Evolutionary conservation across 2,329 filamentous ascomycete species (phyloP).

Genomic region (Dichotomopilus funicola): DNA sequence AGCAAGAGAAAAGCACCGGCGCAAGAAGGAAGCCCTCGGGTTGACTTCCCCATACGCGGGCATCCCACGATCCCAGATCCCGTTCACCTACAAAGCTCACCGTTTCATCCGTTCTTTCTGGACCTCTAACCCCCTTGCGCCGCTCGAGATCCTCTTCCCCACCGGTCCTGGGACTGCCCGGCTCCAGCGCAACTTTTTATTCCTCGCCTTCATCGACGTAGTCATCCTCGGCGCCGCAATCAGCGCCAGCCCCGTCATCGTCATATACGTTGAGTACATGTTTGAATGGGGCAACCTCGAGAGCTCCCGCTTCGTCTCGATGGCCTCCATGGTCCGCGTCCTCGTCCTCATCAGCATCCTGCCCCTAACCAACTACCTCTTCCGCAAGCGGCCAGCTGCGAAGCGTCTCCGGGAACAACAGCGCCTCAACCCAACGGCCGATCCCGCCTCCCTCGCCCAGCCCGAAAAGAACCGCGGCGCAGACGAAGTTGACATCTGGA

Average conservation of each 20-base stretch:
- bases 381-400: conserved; percentile 52
- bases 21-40: conserved; percentile 37
- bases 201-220: conserved; percentile 74
- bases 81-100: conserved; percentile 19
- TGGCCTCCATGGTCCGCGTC: conserved; percentile 72
- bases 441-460: conserved; percentile 21
- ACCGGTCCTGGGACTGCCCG: conserved; percentile 54
- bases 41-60: conserved; percentile 22
- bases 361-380: conserved; percentile 68
- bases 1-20: conserved; percentile 61
- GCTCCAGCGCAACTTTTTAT: conserved; percentile 72
- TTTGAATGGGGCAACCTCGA: conserved; percentile 81
- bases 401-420: conserved; percentile 33
- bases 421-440: conserved; percentile 25
- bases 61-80: conserved; percentile 10
- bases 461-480: conserved; percentile 61
- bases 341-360: conserved; percentile 67
- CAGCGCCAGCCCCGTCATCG: conserved; percentile 70
- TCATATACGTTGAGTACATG: conserved; percentile 74
- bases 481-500: conserved; percentile 67
- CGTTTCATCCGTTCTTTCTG: conserved; percentile 32
- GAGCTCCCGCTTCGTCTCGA: conserved; percentile 71
- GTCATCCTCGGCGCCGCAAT: conserved; percentile 76
- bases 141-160: conserved; percentile 72
- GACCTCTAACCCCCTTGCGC: conserved; percentile 62